Evolutionary conservation across 495 filamentous ascomycete species (phyloP).

Genomic region (Tirmania nivea): DNA sequence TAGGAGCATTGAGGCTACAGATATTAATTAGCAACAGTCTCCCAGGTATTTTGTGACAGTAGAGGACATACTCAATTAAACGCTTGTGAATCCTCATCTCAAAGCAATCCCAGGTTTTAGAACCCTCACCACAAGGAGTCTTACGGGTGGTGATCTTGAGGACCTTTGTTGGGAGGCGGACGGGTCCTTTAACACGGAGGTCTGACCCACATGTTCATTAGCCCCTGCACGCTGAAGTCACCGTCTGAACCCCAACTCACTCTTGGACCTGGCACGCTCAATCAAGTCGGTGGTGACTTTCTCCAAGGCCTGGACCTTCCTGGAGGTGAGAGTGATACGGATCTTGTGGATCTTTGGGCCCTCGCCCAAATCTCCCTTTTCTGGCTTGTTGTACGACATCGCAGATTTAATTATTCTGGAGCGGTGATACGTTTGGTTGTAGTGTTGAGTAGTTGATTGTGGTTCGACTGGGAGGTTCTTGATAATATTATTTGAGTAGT

Average conservation of each 20-base stretch:
- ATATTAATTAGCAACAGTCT: not conserved
- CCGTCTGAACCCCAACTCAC: not conserved
- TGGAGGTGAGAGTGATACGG: constrained; percentile 88
- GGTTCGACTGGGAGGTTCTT: not conserved
- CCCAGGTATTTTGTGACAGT: not conserved
- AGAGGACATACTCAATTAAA: constrained; percentile 56
- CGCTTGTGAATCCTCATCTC: constrained; percentile 99
- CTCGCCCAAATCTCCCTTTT: constrained; percentile 75
- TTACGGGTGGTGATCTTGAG: constrained; percentile 88
- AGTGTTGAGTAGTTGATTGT: not conserved
- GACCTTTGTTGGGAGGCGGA: constrained; percentile 94
- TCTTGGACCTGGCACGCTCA: constrained; percentile 96
- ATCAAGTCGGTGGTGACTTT: constrained; percentile 97
- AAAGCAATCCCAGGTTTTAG: constrained; percentile 97
- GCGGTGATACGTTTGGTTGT: not conserved
- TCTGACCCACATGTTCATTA: constrained; percentile 17
- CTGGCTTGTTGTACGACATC: constrained; percentile 90
- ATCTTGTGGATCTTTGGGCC: constrained; percentile 92
- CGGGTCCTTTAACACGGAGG: constrained; percentile 93
- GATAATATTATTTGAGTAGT: too few species aligned
- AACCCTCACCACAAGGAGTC: constrained; percentile 98
- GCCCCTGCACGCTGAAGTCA: not conserved
- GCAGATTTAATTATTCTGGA: not conserved
- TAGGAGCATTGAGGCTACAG: constrained; percentile 73
- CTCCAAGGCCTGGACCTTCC: constrained; percentile 85